Conservation (phyloP, 306 rosid genomes). For the Dryas octopetala region DNA sequence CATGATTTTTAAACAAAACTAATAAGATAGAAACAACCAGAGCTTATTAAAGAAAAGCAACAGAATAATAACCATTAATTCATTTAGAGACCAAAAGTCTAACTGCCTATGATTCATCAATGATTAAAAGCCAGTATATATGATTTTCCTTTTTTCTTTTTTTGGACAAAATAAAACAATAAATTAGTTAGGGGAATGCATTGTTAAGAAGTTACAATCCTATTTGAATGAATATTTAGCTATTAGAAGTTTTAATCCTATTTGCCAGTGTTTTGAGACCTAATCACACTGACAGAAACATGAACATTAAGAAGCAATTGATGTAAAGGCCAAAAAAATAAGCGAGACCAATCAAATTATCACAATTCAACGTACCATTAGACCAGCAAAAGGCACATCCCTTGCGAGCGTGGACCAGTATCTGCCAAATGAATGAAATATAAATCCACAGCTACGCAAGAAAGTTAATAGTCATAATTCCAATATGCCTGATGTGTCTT, state of each 20-base stretch:
- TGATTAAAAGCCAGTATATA: background rate
- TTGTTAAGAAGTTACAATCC: background rate
- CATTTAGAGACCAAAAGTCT: background rate
- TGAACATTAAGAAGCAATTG: background rate
- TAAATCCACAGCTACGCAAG: conserved; percentile 16
- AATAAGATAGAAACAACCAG: background rate
- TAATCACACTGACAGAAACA: background rate
- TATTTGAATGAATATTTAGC: background rate
- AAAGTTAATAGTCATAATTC: conserved; percentile 1
- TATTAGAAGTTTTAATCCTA: background rate
- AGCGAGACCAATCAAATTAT: background rate
- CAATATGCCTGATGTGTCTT: background rate
- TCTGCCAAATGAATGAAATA: conserved; percentile 46
- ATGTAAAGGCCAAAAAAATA: background rate
- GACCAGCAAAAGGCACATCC: conserved; percentile 92
- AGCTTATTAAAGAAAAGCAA: background rate
- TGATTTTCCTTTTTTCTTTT: background rate
- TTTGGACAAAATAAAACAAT: background rate
- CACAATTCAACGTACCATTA: conserved; percentile 56
- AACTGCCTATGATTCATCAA: background rate
- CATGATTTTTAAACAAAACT: background rate
- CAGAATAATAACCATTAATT: conserved; percentile 2
- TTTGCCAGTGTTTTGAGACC: background rate
- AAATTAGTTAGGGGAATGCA: background rate
- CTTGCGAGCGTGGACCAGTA: conserved; percentile 85